phyloP scores from a whole-genome alignment of 139 green algal genomes.

The Parachlorella kessleri region DNA sequence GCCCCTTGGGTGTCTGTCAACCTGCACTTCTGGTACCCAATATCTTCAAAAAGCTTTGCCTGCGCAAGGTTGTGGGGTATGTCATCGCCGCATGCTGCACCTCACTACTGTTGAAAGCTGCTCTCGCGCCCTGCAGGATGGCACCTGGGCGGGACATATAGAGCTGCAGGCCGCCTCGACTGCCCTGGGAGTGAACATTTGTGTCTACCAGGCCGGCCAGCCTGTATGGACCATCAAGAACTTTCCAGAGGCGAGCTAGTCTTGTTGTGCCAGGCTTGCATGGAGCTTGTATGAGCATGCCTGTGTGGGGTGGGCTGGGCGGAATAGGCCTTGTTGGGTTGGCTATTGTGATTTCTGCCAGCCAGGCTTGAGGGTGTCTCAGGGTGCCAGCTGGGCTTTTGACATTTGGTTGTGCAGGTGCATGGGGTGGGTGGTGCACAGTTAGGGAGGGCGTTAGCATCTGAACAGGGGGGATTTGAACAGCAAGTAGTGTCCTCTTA shows the following conservation, averaged over 20 bases:
- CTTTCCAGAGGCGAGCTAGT: conserved; percentile 24
- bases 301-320: not conserved
- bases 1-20: too few relatives aligned
- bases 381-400: too few relatives aligned
- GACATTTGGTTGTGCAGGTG: not conserved
- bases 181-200: conserved; percentile 50
- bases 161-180: conserved; percentile 65
- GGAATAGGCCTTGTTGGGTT: not conserved
- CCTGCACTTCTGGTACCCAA: too few relatives aligned
- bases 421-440: too few relatives aligned
- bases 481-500: too few relatives aligned
- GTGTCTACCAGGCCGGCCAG: conserved; percentile 62
- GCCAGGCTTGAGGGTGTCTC: not conserved
- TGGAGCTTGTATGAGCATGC: not conserved
- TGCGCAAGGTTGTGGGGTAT: too few relatives aligned
- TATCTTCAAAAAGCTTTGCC: too few relatives aligned
- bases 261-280: not conserved
- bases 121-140: not conserved
- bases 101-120: too few relatives aligned
- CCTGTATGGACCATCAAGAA: conserved; percentile 64
- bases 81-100: too few relatives aligned
- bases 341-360: not conserved
- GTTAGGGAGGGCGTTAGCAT: too few relatives aligned
- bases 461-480: too few relatives aligned
- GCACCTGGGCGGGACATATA: conserved; percentile 60